phyloP scores from a whole-genome alignment of 345 rosid genomes.

The Limnanthes douglasii region DNA sequence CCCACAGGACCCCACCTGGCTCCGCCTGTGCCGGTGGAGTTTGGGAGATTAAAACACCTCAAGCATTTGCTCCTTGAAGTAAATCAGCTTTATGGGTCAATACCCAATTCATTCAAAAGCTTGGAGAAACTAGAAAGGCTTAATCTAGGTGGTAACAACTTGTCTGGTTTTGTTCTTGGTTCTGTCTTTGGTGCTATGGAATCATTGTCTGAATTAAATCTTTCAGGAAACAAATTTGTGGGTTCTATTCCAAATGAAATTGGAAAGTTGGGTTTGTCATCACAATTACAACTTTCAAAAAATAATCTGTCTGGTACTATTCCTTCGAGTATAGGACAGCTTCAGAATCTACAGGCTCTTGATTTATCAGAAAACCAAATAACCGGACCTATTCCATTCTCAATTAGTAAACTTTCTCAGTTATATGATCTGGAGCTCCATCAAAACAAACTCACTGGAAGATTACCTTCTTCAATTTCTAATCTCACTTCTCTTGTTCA shows the following conservation, averaged over 20 bases:
- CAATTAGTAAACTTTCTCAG: conserved; percentile 26
- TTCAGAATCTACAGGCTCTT: conserved; percentile 20
- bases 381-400: conserved; percentile 25
- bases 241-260: conserved; percentile 24
- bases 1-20: too few relatives aligned
- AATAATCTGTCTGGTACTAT: conserved; percentile 28
- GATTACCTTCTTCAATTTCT: conserved; percentile 31
- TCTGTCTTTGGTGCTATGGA: conserved; percentile 15
- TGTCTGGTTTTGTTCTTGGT: conserved; percentile 23
- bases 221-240: conserved; percentile 28
- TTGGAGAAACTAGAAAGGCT: conserved; percentile 17
- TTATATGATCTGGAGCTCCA: conserved; percentile 24
- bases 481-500: conserved; percentile 26
- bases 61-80: conserved; percentile 24
- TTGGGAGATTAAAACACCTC: conserved; percentile 24
- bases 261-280: conserved; percentile 15
- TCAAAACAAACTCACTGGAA: conserved; percentile 26
- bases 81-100: conserved; percentile 29
- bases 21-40: too few relatives aligned
- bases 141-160: conserved; percentile 18
- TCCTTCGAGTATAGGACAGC: conserved; percentile 25
- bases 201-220: conserved; percentile 22
- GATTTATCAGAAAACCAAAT: conserved; percentile 35
- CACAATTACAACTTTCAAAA: conserved; percentile 28
- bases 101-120: conserved; percentile 21